Conservation (phyloP, 352 stramenopile species). For the Pythium utonaiense region DNA sequence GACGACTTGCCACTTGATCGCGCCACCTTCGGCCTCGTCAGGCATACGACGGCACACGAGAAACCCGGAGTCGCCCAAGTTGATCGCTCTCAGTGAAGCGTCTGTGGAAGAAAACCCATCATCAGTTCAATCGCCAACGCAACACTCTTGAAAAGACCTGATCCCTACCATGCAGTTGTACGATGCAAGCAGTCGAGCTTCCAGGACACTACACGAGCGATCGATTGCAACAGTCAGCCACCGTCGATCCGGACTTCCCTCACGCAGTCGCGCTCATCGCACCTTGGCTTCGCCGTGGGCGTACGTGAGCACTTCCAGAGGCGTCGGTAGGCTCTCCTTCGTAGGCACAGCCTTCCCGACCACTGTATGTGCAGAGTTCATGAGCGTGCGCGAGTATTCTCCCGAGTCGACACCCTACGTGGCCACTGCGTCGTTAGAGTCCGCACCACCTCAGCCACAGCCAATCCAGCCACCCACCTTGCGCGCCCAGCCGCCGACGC, state of each 20-base stretch:
- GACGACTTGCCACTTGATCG: constrained; percentile 68
- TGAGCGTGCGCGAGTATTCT: constrained; percentile 84
- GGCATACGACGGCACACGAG: constrained; percentile 76
- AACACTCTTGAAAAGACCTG: background rate
- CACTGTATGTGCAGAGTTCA: constrained; percentile 45
- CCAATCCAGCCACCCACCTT: constrained; percentile 37
- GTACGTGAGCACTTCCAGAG: constrained; percentile 65
- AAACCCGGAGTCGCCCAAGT: constrained; percentile 94
- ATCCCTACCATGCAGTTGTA: constrained; percentile 63
- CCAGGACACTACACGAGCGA: constrained; percentile 49
- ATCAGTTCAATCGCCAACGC: background rate
- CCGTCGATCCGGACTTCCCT: no score
- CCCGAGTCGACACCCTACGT: constrained; percentile 79
- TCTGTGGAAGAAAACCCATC: constrained; percentile 26
- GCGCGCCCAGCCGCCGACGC: constrained; percentile 82
- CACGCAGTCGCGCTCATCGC: background rate
- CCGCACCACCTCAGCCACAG: background rate
- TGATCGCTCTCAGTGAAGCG: constrained; percentile 74
- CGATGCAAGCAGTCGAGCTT: constrained; percentile 83
- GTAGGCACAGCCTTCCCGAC: constrained; percentile 16
- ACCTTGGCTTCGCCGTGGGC: constrained; percentile 67
- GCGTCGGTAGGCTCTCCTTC: constrained; percentile 35
- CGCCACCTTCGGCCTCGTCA: constrained; percentile 32
- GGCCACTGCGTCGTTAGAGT: background rate
- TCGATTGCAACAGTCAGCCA: background rate